Evolutionary conservation across 768 basidiomycete species (phyloP).

Genomic region (Hypholoma fasciculare): DNA sequence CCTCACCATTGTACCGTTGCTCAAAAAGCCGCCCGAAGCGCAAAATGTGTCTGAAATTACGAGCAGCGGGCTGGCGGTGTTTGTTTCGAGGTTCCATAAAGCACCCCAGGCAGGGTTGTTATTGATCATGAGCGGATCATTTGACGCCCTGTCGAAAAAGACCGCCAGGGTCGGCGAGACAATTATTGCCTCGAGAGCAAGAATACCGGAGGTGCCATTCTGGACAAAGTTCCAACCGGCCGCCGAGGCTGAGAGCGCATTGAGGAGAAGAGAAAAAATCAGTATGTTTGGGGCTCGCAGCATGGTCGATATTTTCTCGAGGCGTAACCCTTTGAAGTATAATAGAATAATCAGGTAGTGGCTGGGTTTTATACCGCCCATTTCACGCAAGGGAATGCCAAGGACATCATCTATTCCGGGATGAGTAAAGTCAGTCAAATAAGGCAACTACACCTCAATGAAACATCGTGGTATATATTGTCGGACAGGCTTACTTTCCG

Average conservation of each 20-base stretch:
- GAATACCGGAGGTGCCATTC: constrained; percentile 22
- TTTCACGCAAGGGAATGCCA: neutral
- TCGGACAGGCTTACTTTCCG: no score
- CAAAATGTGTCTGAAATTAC: constrained; percentile 40
- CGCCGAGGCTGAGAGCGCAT: neutral
- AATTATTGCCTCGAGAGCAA: constrained; percentile 23
- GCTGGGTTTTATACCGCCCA: neutral
- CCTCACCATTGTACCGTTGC: constrained; percentile 40
- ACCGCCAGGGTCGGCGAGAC: constrained; percentile 23
- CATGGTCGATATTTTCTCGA: neutral
- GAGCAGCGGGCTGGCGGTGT: constrained; percentile 35
- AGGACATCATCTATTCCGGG: neutral
- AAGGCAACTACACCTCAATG: neutral
- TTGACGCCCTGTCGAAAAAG: constrained; percentile 21
- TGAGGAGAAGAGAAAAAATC: neutral
- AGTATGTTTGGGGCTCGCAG: neutral
- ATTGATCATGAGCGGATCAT: constrained; percentile 39
- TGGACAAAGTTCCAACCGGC: constrained; percentile 25
- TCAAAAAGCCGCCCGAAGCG: constrained; percentile 39
- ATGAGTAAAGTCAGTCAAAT: neutral
- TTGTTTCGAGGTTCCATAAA: constrained; percentile 40
- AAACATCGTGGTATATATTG: no score
- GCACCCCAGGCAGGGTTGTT: constrained; percentile 46
- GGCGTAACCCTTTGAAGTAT: no score
- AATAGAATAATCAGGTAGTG: no score